phyloP scores from a whole-genome alignment of 441 rosid genomes.

The Bruguiera hainesii region DNA sequence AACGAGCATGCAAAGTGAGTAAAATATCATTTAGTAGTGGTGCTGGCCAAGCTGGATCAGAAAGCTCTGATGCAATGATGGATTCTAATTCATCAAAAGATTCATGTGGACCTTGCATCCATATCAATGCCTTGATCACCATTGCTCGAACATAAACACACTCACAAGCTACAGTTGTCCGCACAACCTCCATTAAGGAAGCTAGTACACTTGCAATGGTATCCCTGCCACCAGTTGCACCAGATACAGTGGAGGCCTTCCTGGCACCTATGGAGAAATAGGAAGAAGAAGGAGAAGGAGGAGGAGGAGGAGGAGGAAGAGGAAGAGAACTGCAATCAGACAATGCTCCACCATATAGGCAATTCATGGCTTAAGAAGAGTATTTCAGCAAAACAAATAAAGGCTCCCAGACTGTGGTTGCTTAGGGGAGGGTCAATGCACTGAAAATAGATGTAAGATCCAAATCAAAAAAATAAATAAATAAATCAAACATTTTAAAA shows the following conservation, averaged over 20 bases:
- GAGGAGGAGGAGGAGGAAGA: not conserved
- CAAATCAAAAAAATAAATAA: no score
- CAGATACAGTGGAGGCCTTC: constrained; percentile 61
- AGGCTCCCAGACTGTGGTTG: no score
- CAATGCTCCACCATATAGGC: not conserved
- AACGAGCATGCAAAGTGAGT: constrained; percentile 99
- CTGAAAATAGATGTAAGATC: no score
- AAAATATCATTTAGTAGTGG: constrained; percentile 89
- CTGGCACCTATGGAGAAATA: constrained; percentile 43
- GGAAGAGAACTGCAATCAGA: constrained; percentile 8
- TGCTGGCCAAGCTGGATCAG: constrained; percentile 99
- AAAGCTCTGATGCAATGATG: constrained; percentile 97
- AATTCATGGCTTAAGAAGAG: not conserved
- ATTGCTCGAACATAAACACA: constrained; percentile 98
- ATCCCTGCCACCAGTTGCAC: constrained; percentile 75
- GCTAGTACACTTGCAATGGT: constrained; percentile 92
- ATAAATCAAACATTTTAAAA: no score
- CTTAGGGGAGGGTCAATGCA: not conserved
- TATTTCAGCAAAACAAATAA: not conserved
- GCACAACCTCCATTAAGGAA: constrained; percentile 97
- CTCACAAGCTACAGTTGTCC: constrained; percentile 99
- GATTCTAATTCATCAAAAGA: constrained; percentile 94
- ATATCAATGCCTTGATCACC: constrained; percentile 99
- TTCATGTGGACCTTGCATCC: constrained; percentile 99
- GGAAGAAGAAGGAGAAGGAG: no score